Conservation (phyloP, 2,329 filamentous ascomycete genomes). For the Chrysosporium keratinophilum region DNA sequence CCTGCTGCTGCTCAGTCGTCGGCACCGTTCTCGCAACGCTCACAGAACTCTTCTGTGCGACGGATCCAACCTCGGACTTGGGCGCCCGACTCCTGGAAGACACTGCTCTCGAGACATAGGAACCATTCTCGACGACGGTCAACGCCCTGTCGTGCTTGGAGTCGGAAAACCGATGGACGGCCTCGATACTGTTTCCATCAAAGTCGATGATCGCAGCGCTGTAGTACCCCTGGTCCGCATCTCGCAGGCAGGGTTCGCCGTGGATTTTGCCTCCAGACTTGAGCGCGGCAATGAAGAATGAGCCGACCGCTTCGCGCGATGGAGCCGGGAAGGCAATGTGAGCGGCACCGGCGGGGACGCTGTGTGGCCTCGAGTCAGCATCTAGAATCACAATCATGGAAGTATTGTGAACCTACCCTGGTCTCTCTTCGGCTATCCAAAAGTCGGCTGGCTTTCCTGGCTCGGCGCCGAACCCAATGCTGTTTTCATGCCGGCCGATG, state of each 20-base stretch:
- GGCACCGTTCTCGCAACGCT: slow-evolving; percentile 15
- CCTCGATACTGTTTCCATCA: slow-evolving; percentile 76
- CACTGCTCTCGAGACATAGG: slow-evolving; percentile 28
- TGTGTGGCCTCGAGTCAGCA: slow-evolving; percentile 23
- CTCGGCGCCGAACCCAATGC: slow-evolving; percentile 51
- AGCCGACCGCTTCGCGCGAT: slow-evolving; percentile 54
- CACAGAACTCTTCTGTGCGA: slow-evolving; percentile 16
- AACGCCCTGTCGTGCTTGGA: slow-evolving; percentile 24
- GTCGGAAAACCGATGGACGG: slow-evolving; percentile 38
- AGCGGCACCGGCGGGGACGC: slow-evolving; percentile 43
- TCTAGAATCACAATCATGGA: background rate
- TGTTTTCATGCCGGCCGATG: slow-evolving; percentile 51
- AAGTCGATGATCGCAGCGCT: slow-evolving; percentile 60
- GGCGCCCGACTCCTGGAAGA: slow-evolving; percentile 21
- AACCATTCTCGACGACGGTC: slow-evolving; percentile 30
- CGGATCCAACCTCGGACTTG: slow-evolving; percentile 24
- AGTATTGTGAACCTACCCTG: slow-evolving; percentile 35
- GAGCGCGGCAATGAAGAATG: slow-evolving; percentile 61
- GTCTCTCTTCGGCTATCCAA: slow-evolving; percentile 53
- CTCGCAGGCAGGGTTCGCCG: slow-evolving; percentile 46
- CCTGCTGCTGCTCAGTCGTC: slow-evolving; percentile 14
- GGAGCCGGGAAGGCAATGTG: slow-evolving; percentile 60
- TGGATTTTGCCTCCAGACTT: slow-evolving; percentile 53
- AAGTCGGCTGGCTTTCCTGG: slow-evolving; percentile 48
- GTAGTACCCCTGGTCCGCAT: slow-evolving; percentile 47